Base-by-base conservation (phyloP, 148 eudicot genomes). In the Gaultheria prostrata region DNA sequence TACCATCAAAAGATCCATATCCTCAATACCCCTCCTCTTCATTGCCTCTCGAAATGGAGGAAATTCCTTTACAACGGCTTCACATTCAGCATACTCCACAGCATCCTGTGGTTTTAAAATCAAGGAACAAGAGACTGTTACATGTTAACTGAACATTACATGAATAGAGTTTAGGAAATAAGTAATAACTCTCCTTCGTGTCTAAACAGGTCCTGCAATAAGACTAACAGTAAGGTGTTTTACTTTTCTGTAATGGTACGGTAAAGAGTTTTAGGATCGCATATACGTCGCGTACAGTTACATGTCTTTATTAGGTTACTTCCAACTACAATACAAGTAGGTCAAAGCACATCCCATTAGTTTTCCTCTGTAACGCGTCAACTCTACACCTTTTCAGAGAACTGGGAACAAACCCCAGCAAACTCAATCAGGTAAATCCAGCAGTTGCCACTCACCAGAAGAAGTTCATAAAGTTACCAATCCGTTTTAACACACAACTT, bases 1-100 rank as follows among this genome's bases (percentile, higher is more conserved):
- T 33, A 97, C 98, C 98, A 94, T 97, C 85, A 97, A 97, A 57
- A 94, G 95, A 82, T 97, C 99, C 99, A 97, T 90, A 88, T 97
- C 99, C 67, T 97, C 98, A 70, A 94, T 93, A 50, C 98, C 99
- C 91, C 99, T 92, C 87, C 90, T 94, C 88, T 91, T 94, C 99
- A 97, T 97, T 61, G 98, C 99, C 82, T 94, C 98, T 30, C 86
- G 84, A 82, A 97, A 97, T 51, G 97, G 95, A 77, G 95, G 99
- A 83, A 89, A 89, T 69, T 94, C 96, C 84, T 97, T 97, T 75
- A 97, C 98, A 61, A 92, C 91, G 75, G 99, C 98, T 89, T 97
- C 99, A 89, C 98, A 97, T 88, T 97, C 99, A 84, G 99, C 98
- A 90, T 91, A 94, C 86, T 97, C 98, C 57, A 92, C 94, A 80